These are phyloP conservation scores for Yamadazyma takamatsuzukensis DNA, from an alignment of 805 yeast species.

Conservation along the genomic window DNA sequence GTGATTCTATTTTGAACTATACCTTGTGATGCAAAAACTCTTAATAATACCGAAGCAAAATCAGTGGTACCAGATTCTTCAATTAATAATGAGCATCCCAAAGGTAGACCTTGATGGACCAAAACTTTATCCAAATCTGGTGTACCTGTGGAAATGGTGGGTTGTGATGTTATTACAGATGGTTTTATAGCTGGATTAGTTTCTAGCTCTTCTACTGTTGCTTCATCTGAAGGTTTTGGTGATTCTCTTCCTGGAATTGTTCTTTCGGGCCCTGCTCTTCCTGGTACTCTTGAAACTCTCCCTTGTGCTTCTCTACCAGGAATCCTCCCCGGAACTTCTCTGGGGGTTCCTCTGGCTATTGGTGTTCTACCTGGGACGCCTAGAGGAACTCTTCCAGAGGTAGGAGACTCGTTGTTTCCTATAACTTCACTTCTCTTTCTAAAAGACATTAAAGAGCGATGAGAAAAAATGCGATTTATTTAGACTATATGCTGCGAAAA, in stretches of 20 bases:
- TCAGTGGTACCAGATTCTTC: slow-evolving; percentile 91
- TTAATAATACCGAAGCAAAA: slow-evolving; percentile 65
- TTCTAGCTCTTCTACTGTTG: slow-evolving; percentile 1
- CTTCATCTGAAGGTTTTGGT: slow-evolving; percentile 4
- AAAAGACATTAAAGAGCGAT: slow-evolving; percentile 32
- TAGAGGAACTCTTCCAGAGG: slow-evolving; percentile 2
- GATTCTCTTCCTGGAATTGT: slow-evolving; percentile 9
- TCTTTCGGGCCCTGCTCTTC: slow-evolving; percentile 3
- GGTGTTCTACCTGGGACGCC: slow-evolving; percentile 6
- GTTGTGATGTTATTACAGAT: slow-evolving; percentile 69
- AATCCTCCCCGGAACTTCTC: slow-evolving; percentile 5
- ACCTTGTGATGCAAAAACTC: slow-evolving; percentile 77
- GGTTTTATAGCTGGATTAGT: slow-evolving; percentile 66
- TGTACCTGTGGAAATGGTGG: slow-evolving; percentile 78
- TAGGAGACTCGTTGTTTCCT: slow-evolving; percentile 11
- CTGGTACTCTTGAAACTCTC: slow-evolving; percentile 4
- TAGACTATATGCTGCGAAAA: background rate
- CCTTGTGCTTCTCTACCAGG: slow-evolving; percentile 7
- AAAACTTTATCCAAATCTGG: slow-evolving; percentile 69
- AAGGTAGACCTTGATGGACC: slow-evolving; percentile 81
- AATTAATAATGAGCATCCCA: slow-evolving; percentile 65
- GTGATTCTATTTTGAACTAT: slow-evolving; percentile 54
- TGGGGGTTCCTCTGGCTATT: slow-evolving; percentile 1
- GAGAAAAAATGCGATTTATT: too few relatives aligned
- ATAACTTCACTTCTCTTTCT: slow-evolving; percentile 41